phyloP scores from a whole-genome alignment of 352 stramenopile species.

The Globisporangium solare region DNA sequence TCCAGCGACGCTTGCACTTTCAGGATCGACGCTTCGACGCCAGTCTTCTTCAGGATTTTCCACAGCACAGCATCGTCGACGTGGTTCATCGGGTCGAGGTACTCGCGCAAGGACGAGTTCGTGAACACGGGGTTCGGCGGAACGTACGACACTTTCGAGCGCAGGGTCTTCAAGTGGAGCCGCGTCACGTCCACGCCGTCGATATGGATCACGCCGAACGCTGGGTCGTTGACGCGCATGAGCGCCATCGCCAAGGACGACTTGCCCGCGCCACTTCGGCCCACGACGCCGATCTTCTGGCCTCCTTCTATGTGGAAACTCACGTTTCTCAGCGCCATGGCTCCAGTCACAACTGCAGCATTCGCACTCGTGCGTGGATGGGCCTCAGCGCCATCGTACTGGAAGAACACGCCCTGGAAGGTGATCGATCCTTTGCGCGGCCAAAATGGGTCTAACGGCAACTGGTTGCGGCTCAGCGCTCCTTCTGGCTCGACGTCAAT shows the following conservation, averaged over 20 bases:
- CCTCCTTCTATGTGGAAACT: conserved; percentile 38
- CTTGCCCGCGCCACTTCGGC: conserved; percentile 58
- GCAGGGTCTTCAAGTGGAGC: conserved; percentile 33
- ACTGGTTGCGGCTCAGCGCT: background rate
- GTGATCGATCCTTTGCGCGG: conserved; percentile 21
- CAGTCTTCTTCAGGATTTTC: conserved; percentile 35
- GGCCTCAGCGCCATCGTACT: conserved; percentile 6
- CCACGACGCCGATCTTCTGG: conserved; percentile 57
- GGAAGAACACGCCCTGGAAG: conserved; percentile 35
- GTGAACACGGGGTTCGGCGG: conserved; percentile 93
- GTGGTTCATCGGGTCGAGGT: conserved; percentile 89
- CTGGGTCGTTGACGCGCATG: conserved; percentile 36
- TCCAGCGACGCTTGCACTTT: conserved; percentile 27
- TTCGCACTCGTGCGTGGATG: conserved; percentile 21
- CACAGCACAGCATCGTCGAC: conserved; percentile 57
- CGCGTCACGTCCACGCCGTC: conserved; percentile 81
- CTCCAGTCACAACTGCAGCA: conserved; percentile 11
- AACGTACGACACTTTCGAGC: conserved; percentile 58
- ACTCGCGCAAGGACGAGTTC: conserved; percentile 85
- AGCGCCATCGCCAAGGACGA: conserved; percentile 53
- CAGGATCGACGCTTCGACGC: conserved; percentile 34
- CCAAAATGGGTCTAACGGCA: conserved; percentile 23
- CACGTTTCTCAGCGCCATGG: conserved; percentile 41
- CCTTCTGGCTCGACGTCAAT: conserved; percentile 15
- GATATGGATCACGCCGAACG: conserved; percentile 73